phyloP scores from a whole-genome alignment of 257 asterid genomes.

The Catharanthus roseus region DNA sequence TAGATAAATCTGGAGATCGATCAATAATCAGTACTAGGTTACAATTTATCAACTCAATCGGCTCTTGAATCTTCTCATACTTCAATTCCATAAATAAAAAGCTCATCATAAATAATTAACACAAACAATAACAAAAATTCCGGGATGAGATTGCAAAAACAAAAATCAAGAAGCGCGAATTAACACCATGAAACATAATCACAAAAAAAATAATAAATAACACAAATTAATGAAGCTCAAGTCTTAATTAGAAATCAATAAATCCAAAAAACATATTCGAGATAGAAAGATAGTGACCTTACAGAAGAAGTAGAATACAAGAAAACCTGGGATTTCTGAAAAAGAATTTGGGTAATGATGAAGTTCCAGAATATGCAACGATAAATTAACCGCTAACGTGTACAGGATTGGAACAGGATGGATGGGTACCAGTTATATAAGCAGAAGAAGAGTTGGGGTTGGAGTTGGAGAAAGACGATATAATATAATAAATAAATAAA shows the following conservation, averaged over 20 bases:
- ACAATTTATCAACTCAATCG: not conserved
- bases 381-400: too few species aligned
- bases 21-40: not conserved
- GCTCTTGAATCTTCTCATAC: not conserved
- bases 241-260: not conserved
- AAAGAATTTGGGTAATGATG: not conserved
- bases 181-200: not conserved
- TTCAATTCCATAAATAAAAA: not conserved
- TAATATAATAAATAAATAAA: too few species aligned
- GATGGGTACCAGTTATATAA: too few species aligned
- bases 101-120: not conserved
- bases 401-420: too few species aligned
- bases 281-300: not conserved
- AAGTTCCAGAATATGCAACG: not conserved
- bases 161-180: too few species aligned
- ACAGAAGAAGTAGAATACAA: not conserved
- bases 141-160: too few species aligned
- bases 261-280: not conserved
- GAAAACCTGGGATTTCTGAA: not conserved
- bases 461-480: too few species aligned
- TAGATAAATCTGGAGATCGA: not conserved
- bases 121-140: too few species aligned
- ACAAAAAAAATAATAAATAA: not conserved
- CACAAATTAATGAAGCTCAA: not conserved
- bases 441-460: too few species aligned